These are phyloP conservation scores for Penicillium sp. DNA, from an alignment of 2,329 filamentous ascomycete genomes.

Conservation along the genomic window DNA sequence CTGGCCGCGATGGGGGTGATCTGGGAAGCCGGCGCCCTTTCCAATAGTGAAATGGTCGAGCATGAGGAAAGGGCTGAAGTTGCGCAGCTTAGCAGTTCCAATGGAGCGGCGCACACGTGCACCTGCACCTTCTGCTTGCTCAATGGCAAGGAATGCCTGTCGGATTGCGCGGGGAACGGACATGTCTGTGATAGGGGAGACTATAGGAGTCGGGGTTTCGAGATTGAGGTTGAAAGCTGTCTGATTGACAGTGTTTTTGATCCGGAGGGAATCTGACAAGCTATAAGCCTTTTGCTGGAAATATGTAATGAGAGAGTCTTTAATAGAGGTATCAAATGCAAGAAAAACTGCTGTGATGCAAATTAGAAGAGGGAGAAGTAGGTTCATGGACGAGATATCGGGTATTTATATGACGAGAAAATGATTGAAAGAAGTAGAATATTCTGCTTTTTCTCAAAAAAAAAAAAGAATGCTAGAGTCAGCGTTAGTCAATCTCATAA, in stretches of 20 bases:
- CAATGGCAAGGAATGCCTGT: conserved; percentile 78
- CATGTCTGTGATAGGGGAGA: conserved; percentile 53
- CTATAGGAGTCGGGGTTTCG: conserved; percentile 6
- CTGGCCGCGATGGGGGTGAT: conserved; percentile 80
- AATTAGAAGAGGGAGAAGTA: conserved; percentile 39
- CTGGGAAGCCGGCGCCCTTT: conserved; percentile 82
- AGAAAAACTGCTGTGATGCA: conserved; percentile 37
- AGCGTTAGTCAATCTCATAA: conserved; percentile 34
- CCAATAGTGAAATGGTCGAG: conserved; percentile 86
- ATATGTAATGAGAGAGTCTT: conserved; percentile 19
- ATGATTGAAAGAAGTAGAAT: conserved; percentile 24
- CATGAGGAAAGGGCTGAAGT: conserved; percentile 93
- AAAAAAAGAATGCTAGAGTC: conserved; percentile 10
- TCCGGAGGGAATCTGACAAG: conserved; percentile 17
- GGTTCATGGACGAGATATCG: conserved; percentile 32
- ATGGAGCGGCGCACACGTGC: conserved; percentile 84
- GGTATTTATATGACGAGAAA: conserved; percentile 32
- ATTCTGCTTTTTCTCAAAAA: conserved; percentile 6
- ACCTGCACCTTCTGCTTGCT: conserved; percentile 85
- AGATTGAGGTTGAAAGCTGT: conserved; percentile 4
- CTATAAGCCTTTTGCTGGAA: conserved; percentile 19
- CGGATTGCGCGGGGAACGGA: conserved; percentile 72
- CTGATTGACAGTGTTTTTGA: conserved; percentile 9
- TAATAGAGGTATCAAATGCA: conserved; percentile 26
- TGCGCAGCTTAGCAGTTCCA: conserved; percentile 76